Percentiles rank a stretch among this genome's conserved stretches.
Evolutionary conservation across 1,139 yeast species (phyloP).

Genomic region (Dujonia santamariae): DNA sequence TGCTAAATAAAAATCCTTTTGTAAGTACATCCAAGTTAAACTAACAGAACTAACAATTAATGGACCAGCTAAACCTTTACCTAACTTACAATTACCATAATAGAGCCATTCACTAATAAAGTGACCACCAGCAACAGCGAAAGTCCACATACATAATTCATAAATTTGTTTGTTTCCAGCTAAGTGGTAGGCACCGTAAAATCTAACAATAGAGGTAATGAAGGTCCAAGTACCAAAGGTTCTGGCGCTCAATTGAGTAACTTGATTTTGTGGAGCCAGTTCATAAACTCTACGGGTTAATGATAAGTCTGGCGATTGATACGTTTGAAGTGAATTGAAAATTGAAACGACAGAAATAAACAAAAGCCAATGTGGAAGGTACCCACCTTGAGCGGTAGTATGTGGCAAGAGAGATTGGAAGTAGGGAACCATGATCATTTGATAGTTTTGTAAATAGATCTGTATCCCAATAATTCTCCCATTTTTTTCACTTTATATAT

Average conservation of each 20-base stretch:
- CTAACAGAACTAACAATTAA: slow-evolving; percentile 59
- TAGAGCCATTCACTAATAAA: slow-evolving; percentile 81
- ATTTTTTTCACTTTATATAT: background rate
- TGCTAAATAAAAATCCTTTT: slow-evolving; percentile 49
- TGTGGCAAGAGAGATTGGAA: slow-evolving; percentile 23
- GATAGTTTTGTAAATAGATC: no score
- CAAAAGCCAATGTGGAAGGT: slow-evolving; percentile 46
- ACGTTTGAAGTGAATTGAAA: slow-evolving; percentile 90
- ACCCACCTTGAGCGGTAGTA: slow-evolving; percentile 33
- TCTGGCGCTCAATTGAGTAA: slow-evolving; percentile 81
- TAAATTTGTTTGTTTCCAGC: slow-evolving; percentile 62
- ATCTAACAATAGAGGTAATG: slow-evolving; percentile 77
- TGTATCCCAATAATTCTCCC: background rate
- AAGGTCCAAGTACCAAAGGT: slow-evolving; percentile 99
- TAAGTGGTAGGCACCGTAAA: slow-evolving; percentile 81
- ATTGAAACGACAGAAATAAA: slow-evolving; percentile 82
- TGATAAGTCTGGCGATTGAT: slow-evolving; percentile 59
- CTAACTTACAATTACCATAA: slow-evolving; percentile 76
- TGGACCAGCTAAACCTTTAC: slow-evolving; percentile 89
- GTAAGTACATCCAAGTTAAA: slow-evolving; percentile 57
- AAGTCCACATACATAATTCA: slow-evolving; percentile 80
- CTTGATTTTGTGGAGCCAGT: slow-evolving; percentile 50
- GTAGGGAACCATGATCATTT: slow-evolving; percentile 14
- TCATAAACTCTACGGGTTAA: slow-evolving; percentile 81
- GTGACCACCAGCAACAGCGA: slow-evolving; percentile 78